Percentiles rank a stretch among this genome's conserved stretches.
Conservation (phyloP, 805 yeast species). For the Ogataea ganodermae region DNA sequence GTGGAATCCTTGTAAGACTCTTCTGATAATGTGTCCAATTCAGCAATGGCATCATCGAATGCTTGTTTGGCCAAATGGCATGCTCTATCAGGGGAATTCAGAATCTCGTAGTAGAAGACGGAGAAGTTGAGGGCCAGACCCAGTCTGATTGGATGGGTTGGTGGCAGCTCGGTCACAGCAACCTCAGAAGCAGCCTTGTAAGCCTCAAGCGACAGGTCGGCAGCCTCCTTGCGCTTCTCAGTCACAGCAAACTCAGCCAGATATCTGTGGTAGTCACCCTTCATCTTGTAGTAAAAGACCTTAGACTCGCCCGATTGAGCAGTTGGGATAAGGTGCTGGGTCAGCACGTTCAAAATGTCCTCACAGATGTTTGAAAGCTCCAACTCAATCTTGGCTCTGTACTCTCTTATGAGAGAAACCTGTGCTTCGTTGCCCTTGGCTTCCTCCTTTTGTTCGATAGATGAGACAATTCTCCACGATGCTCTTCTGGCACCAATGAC, state of each 20-base stretch:
- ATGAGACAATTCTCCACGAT: constrained; percentile 97
- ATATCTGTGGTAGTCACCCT: constrained; percentile 99
- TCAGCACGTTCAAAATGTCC: constrained; percentile 85
- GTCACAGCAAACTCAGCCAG: constrained; percentile 94
- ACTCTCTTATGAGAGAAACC: constrained; percentile 85
- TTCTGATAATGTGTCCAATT: constrained; percentile 94
- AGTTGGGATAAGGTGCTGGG: constrained; percentile 86
- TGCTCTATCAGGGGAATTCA: constrained; percentile 98
- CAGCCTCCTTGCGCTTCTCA: constrained; percentile 90
- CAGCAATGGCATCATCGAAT: constrained; percentile 98
- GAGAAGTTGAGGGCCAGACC: constrained; percentile 98
- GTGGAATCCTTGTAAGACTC: constrained; percentile 99
- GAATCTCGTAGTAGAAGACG: constrained; percentile 96
- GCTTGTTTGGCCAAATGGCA: constrained; percentile 99
- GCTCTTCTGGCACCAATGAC: constrained; percentile 99
- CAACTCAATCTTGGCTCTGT: constrained; percentile 91
- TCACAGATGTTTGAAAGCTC: constrained; percentile 93
- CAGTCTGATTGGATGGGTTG: constrained; percentile 97
- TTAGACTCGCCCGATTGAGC: constrained; percentile 97
- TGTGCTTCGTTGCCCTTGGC: constrained; percentile 92
- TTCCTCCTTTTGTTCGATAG: constrained; percentile 98
- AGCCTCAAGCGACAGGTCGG: constrained; percentile 89
- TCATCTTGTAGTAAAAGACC: constrained; percentile 98
- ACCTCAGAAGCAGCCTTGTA: constrained; percentile 95
- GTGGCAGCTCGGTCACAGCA: constrained; percentile 95